Base-by-base conservation (phyloP, 768 basidiomycete species). In the Leccinum uliginosum region DNA sequence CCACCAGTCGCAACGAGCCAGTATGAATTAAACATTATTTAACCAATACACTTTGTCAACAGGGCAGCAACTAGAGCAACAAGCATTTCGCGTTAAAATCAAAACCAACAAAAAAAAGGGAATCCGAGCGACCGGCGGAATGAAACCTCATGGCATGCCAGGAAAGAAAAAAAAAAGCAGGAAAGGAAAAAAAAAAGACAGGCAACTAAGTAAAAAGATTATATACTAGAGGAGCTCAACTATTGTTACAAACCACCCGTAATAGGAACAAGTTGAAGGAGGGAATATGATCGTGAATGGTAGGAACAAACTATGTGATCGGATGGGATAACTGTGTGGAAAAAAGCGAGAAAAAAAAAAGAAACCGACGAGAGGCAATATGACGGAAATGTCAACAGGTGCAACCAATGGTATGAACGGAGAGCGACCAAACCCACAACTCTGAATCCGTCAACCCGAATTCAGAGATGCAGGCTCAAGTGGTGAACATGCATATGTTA, bases 171-270 rank as follows among this genome's bases (percentile, higher is more conserved):
- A 17, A 15, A 6, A 15, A 34, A 30, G 30, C 52, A 51, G 26
- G 43, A 50, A 51, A 23, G 17, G 3, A 23, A 23, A 30, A 15
- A 6, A 15, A 34, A 35, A 50, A n/a, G 5, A 38, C 17, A 30
- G 51, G 21, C 49, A 40, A n/a, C 35, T 38, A 38, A 67, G 64
- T 65, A 65, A 21, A 38, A 54, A 35, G 58, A 66, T 52, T 68
- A 69, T 67, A 69, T 66, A 68, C 43, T 56, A 53, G 67, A 38
- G 35, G 35, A 38, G 32, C 27, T 61, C 49, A 53, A 71, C 71
- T 71, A 72, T 29, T 64, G 53, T 62, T 71, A 71, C 70, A 71
- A 53, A 40, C 38, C 30, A 40, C 38, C 30, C 61, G 65, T 73
- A 72, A 67, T 60, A 72, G 63, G 60, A 71, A 65, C 69, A 58